phyloP scores from a whole-genome alignment of 176 grass and related monocot species.

The Oryza glumipatula region DNA sequence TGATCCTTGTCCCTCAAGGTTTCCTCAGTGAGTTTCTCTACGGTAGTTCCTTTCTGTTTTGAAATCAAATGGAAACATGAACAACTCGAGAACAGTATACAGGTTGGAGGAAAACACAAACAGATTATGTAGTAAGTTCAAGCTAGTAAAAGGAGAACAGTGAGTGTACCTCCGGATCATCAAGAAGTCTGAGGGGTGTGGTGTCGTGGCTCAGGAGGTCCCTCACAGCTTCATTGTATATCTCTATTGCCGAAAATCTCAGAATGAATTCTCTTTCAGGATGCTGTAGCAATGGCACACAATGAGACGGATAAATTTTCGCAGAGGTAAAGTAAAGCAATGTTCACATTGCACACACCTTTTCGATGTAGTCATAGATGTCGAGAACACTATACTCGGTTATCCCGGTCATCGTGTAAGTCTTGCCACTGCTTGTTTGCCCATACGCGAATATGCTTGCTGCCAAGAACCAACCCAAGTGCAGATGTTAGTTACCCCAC shows the following conservation, averaged over 20 bases:
- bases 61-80: constrained; percentile 39
- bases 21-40: constrained; percentile 93
- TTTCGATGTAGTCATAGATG: constrained; percentile 85
- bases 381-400: constrained; percentile 75
- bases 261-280: constrained; percentile 84
- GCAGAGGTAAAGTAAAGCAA: background rate
- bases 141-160: constrained; percentile 37
- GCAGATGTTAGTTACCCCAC: constrained; percentile 24
- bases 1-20: constrained; percentile 68
- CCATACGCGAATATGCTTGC: constrained; percentile 98
- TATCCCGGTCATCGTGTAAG: constrained; percentile 92
- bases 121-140: constrained; percentile 14
- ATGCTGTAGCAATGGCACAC: constrained; percentile 57
- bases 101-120: background rate
- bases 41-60: constrained; percentile 86
- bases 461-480: constrained; percentile 46
- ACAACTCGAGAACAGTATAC: constrained; percentile 8
- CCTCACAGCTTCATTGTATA: constrained; percentile 97
- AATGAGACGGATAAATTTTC: background rate
- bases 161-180: constrained; percentile 84
- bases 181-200: constrained; percentile 87
- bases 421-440: constrained; percentile 97
- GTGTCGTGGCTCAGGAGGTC: constrained; percentile 81
- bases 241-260: constrained; percentile 95
- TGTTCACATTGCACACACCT: constrained; percentile 41